phyloP scores from a whole-genome alignment of 2,329 filamentous ascomycete genomes.

The Alternaria solani region DNA sequence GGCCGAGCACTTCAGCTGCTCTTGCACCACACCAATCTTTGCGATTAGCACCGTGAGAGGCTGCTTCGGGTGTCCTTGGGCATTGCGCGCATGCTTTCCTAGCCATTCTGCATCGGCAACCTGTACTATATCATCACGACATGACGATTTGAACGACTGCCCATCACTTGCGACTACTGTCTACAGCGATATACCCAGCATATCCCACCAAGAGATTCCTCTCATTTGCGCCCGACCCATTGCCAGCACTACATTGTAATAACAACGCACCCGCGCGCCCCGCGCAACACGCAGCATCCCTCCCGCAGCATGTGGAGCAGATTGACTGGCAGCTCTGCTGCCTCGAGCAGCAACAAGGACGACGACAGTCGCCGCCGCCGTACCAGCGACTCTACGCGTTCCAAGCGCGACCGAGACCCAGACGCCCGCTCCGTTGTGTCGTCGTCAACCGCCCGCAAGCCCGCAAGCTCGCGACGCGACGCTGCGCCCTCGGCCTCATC shows the following conservation, averaged over 20 bases:
- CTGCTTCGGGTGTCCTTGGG: constrained; percentile 21
- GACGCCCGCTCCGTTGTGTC: constrained; percentile 48
- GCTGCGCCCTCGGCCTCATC: constrained; percentile 46
- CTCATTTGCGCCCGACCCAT: constrained; percentile 33
- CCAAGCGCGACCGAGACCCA: constrained; percentile 41
- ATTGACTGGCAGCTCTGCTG: constrained; percentile 46
- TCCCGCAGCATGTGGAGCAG: constrained; percentile 49
- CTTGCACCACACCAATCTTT: constrained; percentile 25
- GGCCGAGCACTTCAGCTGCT: constrained; percentile 37
- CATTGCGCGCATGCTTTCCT: constrained; percentile 27
- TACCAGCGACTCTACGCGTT: constrained; percentile 36
- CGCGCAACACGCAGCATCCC: constrained; percentile 19
- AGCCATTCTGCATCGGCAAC: constrained; percentile 21
- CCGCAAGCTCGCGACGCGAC: constrained; percentile 41
- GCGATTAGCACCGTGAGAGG: constrained; percentile 27
- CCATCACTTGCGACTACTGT: constrained; percentile 26
- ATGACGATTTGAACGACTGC: constrained; percentile 29
- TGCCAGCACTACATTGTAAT: constrained; percentile 24
- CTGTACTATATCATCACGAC: constrained; percentile 26
- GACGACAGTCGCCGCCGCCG: constrained; percentile 37
- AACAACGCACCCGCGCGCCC: constrained; percentile 24
- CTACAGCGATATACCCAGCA: constrained; percentile 39
- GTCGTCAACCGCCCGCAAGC: constrained; percentile 45
- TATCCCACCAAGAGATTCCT: constrained; percentile 19
- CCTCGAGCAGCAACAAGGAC: constrained; percentile 35